Base-by-base conservation (phyloP, 352 stramenopile genomes). In the Aphanomyces invadans region DNA sequence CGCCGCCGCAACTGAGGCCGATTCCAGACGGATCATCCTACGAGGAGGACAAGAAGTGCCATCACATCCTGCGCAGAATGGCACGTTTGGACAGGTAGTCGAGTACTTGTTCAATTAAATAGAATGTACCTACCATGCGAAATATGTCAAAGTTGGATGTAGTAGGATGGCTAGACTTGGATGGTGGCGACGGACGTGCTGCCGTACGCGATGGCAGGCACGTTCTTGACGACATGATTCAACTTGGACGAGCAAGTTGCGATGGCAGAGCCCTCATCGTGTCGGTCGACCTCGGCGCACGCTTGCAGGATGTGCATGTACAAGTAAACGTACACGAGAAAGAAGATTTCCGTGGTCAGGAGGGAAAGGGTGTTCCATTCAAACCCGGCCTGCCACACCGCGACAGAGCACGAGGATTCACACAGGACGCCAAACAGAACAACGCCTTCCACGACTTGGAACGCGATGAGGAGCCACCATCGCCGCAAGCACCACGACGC, bases 261-360 rank as follows among this genome's bases (percentile, higher is more conserved):
- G 44, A 25, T 4, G 44, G 7, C 12, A 4, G 21, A 26, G 44
- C 4, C 21, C 9, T 29, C 29, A 5, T 29, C 49, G 7, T 39
- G 11, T 21, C 21, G 49, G 7, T 57, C 29, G 17, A 29, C 23
- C 12, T 39, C 28, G n/a, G 42, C 60, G 23, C 39, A 57, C 4
- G 25, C n/a, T 28, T 67, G n/a, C 11, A 67, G 42, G 10, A 67
- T 33, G 38, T 67, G 60, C 21, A 67, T 67, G 60, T 67, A 67
- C 4, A 44, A 7, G 21, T 45, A 46, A 19, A 67, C 54, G 46
- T 57, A 67, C 42, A 46, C 42, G 42, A 67, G 23, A 19, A 67
- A 67, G 21, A 57, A 29, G 19, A 26, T n/a, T 51, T 67, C 39
- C 17, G 48, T 67, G 38, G 4, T n/a, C 5, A 67, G 23, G 15